These are phyloP conservation scores for Galerina sulciceps DNA, from an alignment of 768 basidiomycete species.

Conservation along the genomic window DNA sequence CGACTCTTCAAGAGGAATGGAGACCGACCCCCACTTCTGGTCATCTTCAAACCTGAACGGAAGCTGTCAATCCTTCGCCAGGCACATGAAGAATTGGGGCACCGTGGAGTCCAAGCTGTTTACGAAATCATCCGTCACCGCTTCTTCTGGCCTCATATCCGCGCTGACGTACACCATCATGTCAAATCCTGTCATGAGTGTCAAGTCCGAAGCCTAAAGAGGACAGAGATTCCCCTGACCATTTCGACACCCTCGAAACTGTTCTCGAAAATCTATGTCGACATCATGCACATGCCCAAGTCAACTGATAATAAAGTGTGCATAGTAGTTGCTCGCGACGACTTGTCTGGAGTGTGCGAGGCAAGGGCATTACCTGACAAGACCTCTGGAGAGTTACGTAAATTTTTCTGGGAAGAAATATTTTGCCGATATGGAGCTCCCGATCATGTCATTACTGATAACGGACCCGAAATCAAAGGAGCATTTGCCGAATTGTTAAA, in stretches of 20 bases:
- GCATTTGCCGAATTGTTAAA: conserved; percentile 18
- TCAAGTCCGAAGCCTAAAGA: conserved; percentile 27
- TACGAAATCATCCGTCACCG: neutral
- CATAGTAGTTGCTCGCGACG: conserved; percentile 18
- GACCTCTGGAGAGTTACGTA: conserved; percentile 13
- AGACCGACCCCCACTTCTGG: neutral
- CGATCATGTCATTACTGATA: neutral
- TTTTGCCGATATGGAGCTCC: neutral
- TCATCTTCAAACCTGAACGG: neutral
- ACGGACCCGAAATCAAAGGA: conserved; percentile 7
- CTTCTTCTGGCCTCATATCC: conserved; percentile 10
- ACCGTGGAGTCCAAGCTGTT: neutral
- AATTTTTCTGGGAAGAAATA: neutral
- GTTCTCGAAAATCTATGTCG: conserved; percentile 32
- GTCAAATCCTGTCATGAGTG: conserved; percentile 39
- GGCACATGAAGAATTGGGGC: neutral
- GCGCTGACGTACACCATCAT: conserved; percentile 3
- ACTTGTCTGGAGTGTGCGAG: neutral
- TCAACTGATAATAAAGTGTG: conserved; percentile 9
- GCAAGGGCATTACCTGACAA: neutral
- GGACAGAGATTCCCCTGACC: conserved; percentile 25
- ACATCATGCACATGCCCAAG: conserved; percentile 38
- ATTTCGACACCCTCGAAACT: conserved; percentile 24
- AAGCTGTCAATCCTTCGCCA: neutral
- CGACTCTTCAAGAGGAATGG: conserved; percentile 4